Evolutionary conservation across 768 basidiomycete species (phyloP).

Genomic region (Psilocybe cubensis): DNA sequence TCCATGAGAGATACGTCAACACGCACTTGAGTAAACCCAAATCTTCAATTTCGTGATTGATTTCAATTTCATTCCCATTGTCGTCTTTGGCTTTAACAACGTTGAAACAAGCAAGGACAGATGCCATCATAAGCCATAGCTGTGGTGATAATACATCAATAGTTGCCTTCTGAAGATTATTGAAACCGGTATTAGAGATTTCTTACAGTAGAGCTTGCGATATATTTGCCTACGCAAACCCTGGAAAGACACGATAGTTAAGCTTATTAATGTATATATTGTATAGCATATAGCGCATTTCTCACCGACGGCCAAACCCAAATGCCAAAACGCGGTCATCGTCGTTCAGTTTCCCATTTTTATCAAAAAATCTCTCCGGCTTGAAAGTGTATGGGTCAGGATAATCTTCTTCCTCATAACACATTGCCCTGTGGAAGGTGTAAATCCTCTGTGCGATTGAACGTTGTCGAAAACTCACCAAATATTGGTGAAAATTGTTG

Average conservation of each 20-base stretch:
- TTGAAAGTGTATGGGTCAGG: constrained; percentile 17
- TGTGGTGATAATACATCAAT: background rate
- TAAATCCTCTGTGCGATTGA: background rate
- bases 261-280: background rate
- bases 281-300: background rate
- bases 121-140: constrained; percentile 21
- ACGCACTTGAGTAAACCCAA: constrained; percentile 5
- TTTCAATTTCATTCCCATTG: constrained; percentile 18
- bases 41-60: constrained; percentile 14
- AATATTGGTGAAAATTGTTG: constrained; percentile 18
- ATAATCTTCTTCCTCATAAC: constrained; percentile 25
- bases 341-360: constrained; percentile 7
- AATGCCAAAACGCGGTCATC: constrained; percentile 9
- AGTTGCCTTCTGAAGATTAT: background rate
- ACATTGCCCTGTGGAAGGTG: constrained; percentile 17
- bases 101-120: constrained; percentile 17
- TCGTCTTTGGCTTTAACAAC: constrained; percentile 18
- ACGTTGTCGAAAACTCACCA: constrained; percentile 13
- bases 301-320: constrained; percentile 21
- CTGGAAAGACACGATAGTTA: background rate
- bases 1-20: background rate
- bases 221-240: constrained; percentile 11
- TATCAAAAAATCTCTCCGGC: constrained; percentile 25
- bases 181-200: background rate
- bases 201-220: constrained; percentile 11